Percentiles rank a stretch among this genome's conserved stretches.
These are phyloP conservation scores for Neofusicoccum sp. DNA, from an alignment of 2,329 filamentous ascomycete genomes.

Conservation along the genomic window DNA sequence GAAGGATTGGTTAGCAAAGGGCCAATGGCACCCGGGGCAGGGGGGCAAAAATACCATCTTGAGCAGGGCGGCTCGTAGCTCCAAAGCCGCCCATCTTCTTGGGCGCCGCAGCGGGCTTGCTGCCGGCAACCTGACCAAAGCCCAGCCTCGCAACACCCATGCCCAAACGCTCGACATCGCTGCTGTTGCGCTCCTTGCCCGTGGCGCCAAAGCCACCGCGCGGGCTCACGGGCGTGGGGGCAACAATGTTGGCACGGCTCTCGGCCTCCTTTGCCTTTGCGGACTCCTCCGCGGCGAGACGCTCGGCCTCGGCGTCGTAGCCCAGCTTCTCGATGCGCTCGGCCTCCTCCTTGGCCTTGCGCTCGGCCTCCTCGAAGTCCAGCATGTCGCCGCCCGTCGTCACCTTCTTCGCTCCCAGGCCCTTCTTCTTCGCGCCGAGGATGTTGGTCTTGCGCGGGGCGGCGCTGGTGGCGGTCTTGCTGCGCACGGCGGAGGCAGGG, in stretches of 20 bases:
- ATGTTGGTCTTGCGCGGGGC: slow-evolving; percentile 79
- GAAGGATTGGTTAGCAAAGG: not conserved
- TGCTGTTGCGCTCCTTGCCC: slow-evolving; percentile 56
- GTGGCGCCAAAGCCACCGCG: slow-evolving; percentile 63
- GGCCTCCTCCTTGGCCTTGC: slow-evolving; percentile 94
- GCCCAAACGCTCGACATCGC: slow-evolving; percentile 83
- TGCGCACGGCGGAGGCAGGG: slow-evolving; percentile 73
- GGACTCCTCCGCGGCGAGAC: slow-evolving; percentile 48
- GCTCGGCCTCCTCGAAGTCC: slow-evolving; percentile 96
- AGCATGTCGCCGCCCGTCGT: slow-evolving; percentile 59
- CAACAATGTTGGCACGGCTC: slow-evolving; percentile 58
- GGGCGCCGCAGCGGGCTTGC: slow-evolving; percentile 57
- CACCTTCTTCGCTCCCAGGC: slow-evolving; percentile 66
- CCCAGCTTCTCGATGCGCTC: slow-evolving; percentile 93
- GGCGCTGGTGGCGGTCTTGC: slow-evolving; percentile 61
- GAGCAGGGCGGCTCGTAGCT: slow-evolving; percentile 70
- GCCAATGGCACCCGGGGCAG: too few species aligned
- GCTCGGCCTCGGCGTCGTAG: slow-evolving; percentile 88
- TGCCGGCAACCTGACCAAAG: slow-evolving; percentile 78
- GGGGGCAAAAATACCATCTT: slow-evolving; percentile 55
- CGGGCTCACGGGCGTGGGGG: slow-evolving; percentile 74
- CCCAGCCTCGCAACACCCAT: slow-evolving; percentile 85
- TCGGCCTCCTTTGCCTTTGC: slow-evolving; percentile 39
- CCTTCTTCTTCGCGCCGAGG: slow-evolving; percentile 70
- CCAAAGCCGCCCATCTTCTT: slow-evolving; percentile 90